These are phyloP conservation scores for Diddensiella transvaalensis DNA, from an alignment of 805 yeast genomes.

Conservation along the genomic window DNA sequence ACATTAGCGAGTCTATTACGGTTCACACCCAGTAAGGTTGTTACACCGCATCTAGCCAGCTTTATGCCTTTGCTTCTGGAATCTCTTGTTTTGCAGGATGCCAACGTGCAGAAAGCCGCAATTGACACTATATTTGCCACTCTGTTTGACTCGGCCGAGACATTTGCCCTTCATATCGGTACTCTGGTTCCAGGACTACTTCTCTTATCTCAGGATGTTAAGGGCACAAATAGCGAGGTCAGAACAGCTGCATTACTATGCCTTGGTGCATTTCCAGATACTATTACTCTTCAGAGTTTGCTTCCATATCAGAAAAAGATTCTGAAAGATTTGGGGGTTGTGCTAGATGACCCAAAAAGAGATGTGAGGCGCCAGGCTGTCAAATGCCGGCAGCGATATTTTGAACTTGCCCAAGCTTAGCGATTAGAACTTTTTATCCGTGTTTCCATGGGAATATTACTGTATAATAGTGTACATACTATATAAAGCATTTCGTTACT, in stretches of 20 bases:
- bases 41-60: constrained; percentile 58
- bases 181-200: constrained; percentile 56
- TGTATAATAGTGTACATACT: no score
- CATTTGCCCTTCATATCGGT: constrained; percentile 52
- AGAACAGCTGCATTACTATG: constrained; percentile 57
- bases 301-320: constrained; percentile 51
- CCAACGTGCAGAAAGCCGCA: constrained; percentile 56
- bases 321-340: constrained; percentile 45
- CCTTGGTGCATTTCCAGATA: constrained; percentile 45
- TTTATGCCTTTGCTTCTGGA: constrained; percentile 72
- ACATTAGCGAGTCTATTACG: constrained; percentile 66
- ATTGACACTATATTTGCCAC: constrained; percentile 56
- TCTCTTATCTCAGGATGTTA: constrained; percentile 23
- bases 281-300: constrained; percentile 39
- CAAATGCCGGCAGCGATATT: constrained; percentile 74
- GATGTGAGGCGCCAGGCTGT: constrained; percentile 71
- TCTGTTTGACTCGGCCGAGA: constrained; percentile 50
- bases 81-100: constrained; percentile 48
- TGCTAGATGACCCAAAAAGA: constrained; percentile 72
- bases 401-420: constrained; percentile 39
- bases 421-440: no score
- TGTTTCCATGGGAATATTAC: no score
- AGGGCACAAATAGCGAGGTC: constrained; percentile 44
- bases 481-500: no score
- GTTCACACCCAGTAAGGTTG: constrained; percentile 58